Base-by-base conservation (phyloP, 352 stramenopile species). In the Phytophthora colocasiae region DNA sequence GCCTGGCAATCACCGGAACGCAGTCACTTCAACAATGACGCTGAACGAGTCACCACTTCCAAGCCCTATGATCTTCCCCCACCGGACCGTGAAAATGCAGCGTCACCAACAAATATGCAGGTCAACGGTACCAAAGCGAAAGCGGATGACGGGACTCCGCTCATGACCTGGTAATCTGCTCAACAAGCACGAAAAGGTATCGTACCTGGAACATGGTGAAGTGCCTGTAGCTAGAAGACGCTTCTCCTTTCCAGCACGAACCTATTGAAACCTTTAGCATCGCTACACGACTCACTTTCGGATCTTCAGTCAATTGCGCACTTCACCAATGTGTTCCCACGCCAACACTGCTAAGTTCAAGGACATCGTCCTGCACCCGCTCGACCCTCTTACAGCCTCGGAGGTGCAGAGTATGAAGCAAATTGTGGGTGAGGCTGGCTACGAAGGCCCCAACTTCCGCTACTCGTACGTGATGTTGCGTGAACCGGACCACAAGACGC, bases 391-490 rank as follows among this genome's bases (percentile, higher is more conserved):
- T 61, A 77, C 74, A 9, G 34, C 63, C 34, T 53, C 62, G 17
- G 74, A 80, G 60, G 54, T 82, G 43, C 47, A 66, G 26, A 68
- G 41, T 9, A 63, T 73, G 51, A 82, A 80, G 60, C 56, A 82
- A 31, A 58, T 82, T 38, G 43, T 78, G n/a, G 71, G 44, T 2
- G 68, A 74, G n/a, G 50, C 53, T n/a, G 74, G 63, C 17, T 71
- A 75, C 60, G 29, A 27, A 17, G 63, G 71, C 1, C 47, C 62
- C 19, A 51, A 66, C 24, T 40, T 76, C 6, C 74, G 74, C 40
- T 82, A 73, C 71, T 82, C 74, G 52, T 82, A 82, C 57, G 74
- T 82, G 36, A 70, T 82, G 71, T 52, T 82, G 49, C 74, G 74
- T 39, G 74, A 82, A 36, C 74, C 74, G 0, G 71, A 78, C 53